Conservation (phyloP, 2,329 filamentous ascomycete genomes). For the Monilinia aucupariae region DNA sequence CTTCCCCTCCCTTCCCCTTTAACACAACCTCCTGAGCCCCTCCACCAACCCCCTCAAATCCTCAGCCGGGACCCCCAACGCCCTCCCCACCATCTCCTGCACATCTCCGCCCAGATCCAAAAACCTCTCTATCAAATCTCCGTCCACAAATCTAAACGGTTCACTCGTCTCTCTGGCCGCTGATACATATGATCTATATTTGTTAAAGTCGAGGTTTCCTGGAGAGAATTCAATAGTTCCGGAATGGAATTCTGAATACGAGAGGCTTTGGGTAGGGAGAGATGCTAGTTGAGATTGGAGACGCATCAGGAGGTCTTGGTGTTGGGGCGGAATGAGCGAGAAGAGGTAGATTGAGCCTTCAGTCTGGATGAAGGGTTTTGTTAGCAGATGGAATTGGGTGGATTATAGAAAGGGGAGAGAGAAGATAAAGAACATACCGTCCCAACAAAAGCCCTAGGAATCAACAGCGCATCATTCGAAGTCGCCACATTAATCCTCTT, state of each 20-base stretch:
- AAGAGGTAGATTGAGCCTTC: slow-evolving; percentile 92
- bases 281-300: slow-evolving; percentile 69
- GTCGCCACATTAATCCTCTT: slow-evolving; percentile 64
- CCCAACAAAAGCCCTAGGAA: slow-evolving; percentile 79
- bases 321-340: slow-evolving; percentile 64
- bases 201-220: slow-evolving; percentile 69
- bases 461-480: slow-evolving; percentile 59
- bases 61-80: slow-evolving; percentile 55
- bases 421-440: slow-evolving; percentile 56
- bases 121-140: slow-evolving; percentile 83
- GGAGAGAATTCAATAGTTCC: slow-evolving; percentile 53
- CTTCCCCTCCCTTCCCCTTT: slow-evolving; percentile 21
- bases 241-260: neutral
- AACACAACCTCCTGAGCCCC: slow-evolving; percentile 58
- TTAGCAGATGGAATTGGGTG: neutral
- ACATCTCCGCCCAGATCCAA: slow-evolving; percentile 60
- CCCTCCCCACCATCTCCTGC: slow-evolving; percentile 50
- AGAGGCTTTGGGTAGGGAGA: neutral
- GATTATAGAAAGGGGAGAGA: slow-evolving; percentile 1
- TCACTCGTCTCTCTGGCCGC: slow-evolving; percentile 64
- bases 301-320: slow-evolving; percentile 74
- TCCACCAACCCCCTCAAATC: slow-evolving; percentile 58
- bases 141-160: slow-evolving; percentile 85
- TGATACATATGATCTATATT: slow-evolving; percentile 78
- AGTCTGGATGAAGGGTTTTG: slow-evolving; percentile 49